These are phyloP conservation scores for Acanthamoeba culbertsoni DNA, from an alignment of 208 protist species.

Conservation along the genomic window DNA sequence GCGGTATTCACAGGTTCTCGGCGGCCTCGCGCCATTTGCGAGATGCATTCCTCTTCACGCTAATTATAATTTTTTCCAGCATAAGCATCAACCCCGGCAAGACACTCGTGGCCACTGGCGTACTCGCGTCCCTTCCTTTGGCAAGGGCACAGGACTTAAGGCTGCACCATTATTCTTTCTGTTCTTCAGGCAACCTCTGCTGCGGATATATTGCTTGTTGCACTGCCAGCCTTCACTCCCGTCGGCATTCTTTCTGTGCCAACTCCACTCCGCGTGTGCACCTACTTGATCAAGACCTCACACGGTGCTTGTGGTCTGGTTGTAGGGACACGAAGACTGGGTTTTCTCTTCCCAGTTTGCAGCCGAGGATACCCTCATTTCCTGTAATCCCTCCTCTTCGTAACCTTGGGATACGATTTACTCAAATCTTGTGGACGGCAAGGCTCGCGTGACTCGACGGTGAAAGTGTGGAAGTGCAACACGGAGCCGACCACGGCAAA, in stretches of 20 bases:
- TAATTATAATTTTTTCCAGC: neutral
- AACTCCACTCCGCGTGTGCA: neutral
- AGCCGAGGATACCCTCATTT: too few species aligned
- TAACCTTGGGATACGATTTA: neutral
- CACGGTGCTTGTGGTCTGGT: neutral
- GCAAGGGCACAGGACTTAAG: neutral
- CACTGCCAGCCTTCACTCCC: neutral
- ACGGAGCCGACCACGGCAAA: neutral
- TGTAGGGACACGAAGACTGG: conserved; percentile 2
- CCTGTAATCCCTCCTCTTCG: neutral
- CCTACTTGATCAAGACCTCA: neutral
- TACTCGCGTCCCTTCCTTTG: neutral
- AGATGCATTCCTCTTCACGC: too few species aligned
- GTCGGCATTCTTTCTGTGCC: neutral
- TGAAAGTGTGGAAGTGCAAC: neutral
- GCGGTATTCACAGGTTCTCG: conserved; percentile 23
- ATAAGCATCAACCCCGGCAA: neutral
- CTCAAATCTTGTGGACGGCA: neutral
- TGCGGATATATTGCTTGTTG: neutral
- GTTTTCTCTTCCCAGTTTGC: too few species aligned
- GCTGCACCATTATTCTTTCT: neutral
- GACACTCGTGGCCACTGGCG: neutral
- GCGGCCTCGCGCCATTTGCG: too few species aligned
- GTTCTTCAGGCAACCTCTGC: neutral
- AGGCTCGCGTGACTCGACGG: neutral